A percentile compares a stretch with the other conserved stretches of the same genome.
Conservation (phyloP, 352 stramenopile genomes). For the Thalassiosira delicatula region DNA sequence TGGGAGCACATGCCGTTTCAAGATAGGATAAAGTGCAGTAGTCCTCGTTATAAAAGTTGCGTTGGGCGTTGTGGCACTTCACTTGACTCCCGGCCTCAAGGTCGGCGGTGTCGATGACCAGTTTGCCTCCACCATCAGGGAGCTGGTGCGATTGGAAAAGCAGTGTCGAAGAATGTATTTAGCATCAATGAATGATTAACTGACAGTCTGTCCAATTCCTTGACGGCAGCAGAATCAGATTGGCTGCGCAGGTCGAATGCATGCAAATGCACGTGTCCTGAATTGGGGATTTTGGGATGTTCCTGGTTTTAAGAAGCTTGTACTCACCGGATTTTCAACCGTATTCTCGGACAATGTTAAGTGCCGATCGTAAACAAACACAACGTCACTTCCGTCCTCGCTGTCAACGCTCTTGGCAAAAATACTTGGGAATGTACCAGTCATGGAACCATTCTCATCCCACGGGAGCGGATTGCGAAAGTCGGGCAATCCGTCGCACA, state of each 20-base stretch:
- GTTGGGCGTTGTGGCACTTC: slow-evolving; percentile 4
- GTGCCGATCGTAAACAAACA: slow-evolving; percentile 26
- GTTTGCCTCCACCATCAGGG: slow-evolving; percentile 45
- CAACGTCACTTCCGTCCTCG: not conserved
- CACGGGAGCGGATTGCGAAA: slow-evolving; percentile 19
- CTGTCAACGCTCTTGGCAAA: slow-evolving; percentile 32
- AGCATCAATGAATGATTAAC: no score
- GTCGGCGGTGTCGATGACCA: slow-evolving; percentile 29
- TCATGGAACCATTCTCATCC: slow-evolving; percentile 3
- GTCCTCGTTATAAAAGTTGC: slow-evolving; percentile 53
- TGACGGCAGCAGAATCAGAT: no score
- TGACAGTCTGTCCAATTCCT: no score
- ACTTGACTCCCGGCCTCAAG: not conserved
- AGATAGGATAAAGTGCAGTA: slow-evolving; percentile 42
- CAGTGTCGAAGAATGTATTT: not conserved
- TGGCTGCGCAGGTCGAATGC: no score
- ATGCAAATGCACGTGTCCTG: no score
- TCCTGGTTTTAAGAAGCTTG: no score
- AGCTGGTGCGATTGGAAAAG: not conserved
- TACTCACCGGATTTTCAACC: slow-evolving; percentile 46
- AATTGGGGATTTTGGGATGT: no score
- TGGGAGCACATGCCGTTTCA: slow-evolving; percentile 19
- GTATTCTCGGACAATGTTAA: slow-evolving; percentile 57
- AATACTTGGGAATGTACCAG: slow-evolving; percentile 27
- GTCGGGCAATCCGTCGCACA: slow-evolving; percentile 38